Percentiles rank a stretch among this genome's conserved stretches.
Conservation (phyloP, 78 protist species). For the Chrysochromulina parva region DNA sequence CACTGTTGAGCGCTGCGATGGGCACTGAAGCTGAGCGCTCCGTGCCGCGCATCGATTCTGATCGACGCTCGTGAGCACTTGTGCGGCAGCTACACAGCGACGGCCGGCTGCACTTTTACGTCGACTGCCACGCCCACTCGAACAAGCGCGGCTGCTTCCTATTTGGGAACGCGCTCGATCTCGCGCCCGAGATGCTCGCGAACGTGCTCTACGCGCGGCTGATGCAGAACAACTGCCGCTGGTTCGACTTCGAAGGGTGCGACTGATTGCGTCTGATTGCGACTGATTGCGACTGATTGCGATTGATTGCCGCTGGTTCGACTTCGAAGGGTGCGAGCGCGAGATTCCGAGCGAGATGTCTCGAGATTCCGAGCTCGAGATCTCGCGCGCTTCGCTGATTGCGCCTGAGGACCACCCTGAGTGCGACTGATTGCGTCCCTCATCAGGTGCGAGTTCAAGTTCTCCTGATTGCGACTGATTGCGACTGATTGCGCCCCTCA, state of each 20-base stretch:
- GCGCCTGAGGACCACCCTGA: too few species aligned
- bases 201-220: slow-evolving; percentile 26
- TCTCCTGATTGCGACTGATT: too few species aligned
- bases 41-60: neutral
- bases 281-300: too few species aligned
- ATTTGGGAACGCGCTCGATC: slow-evolving; percentile 1
- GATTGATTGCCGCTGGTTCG: too few species aligned
- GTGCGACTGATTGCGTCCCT: too few species aligned
- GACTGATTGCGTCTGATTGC: too few species aligned
- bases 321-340: too few species aligned
- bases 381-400: too few species aligned
- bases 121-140: slow-evolving; percentile 31
- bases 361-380: too few species aligned
- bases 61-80: neutral
- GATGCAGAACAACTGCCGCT: slow-evolving; percentile 4
- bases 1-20: neutral
- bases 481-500: too few species aligned
- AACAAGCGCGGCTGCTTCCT: slow-evolving; percentile 29
- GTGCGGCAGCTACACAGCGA: neutral
- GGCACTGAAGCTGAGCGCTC: slow-evolving; percentile 32
- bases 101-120: neutral
- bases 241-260: slow-evolving; percentile 40
- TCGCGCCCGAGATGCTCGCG: neutral
- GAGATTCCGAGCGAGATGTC: too few species aligned
- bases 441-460: too few species aligned